These are phyloP conservation scores for Phoma herbarum DNA, from an alignment of 2,329 filamentous ascomycete species.

Conservation along the genomic window DNA sequence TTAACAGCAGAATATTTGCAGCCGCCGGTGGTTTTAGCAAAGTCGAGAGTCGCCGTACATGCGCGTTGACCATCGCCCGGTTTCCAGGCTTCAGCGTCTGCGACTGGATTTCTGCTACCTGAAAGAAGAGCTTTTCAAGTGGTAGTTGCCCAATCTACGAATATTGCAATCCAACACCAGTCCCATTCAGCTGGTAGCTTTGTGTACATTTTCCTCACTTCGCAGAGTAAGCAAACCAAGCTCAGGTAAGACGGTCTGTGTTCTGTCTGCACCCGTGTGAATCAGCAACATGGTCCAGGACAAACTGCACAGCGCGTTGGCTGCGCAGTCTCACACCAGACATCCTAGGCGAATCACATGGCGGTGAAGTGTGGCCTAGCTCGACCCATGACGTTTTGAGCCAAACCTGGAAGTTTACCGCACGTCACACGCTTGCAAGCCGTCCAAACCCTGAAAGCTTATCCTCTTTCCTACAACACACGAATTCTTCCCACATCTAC, in stretches of 20 bases:
- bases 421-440: conserved; percentile 15
- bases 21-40: background rate
- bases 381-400: conserved; percentile 24
- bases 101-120: too few species aligned
- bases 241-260: background rate
- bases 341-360: conserved; percentile 22
- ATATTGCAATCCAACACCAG: background rate
- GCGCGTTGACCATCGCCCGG: too few species aligned
- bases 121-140: background rate
- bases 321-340: conserved; percentile 1
- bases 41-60: background rate
- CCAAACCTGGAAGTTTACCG: conserved; percentile 19
- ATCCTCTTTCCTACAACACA: conserved; percentile 5
- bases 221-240: background rate
- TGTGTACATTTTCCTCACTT: background rate
- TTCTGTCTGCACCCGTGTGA: background rate
- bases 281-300: background rate
- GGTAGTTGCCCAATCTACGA: background rate
- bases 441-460: conserved; percentile 14
- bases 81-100: background rate
- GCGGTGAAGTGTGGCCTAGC: conserved; percentile 12
- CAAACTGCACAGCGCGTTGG: background rate
- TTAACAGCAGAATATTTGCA: background rate
- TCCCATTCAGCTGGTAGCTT: background rate
- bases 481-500: background rate